A percentile compares a stretch with the other conserved stretches of the same genome.
Conservation (phyloP, 2,329 filamentous ascomycete genomes). For the Geosmithia flava region DNA sequence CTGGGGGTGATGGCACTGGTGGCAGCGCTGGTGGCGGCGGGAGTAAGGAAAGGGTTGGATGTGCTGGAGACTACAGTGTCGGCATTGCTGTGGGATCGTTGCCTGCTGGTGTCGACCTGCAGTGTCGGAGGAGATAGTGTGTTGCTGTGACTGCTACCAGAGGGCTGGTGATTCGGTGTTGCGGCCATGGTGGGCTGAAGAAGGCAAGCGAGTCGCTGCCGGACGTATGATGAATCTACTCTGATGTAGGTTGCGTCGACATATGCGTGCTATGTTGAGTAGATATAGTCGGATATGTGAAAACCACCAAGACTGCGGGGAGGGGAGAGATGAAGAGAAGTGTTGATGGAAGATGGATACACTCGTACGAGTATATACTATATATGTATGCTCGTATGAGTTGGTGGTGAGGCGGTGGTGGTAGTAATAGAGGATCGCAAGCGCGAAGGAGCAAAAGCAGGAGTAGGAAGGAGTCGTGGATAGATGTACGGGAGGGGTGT, state of each 20-base stretch:
- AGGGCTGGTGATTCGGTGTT: neutral
- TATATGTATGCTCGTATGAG: too few relatives aligned
- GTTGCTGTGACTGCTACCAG: neutral
- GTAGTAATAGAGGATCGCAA: too few relatives aligned
- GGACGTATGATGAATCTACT: neutral
- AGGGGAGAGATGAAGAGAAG: neutral
- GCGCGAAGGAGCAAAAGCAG: too few relatives aligned
- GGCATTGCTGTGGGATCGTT: slow-evolving; percentile 4
- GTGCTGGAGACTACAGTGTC: slow-evolving; percentile 5
- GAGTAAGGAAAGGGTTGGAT: slow-evolving; percentile 8
- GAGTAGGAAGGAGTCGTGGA: too few relatives aligned
- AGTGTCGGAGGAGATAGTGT: slow-evolving; percentile 1
- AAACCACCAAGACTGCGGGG: neutral
- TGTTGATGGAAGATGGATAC: neutral
- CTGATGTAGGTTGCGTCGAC: neutral
- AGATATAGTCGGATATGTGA: neutral
- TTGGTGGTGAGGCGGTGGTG: too few relatives aligned
- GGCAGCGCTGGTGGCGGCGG: slow-evolving; percentile 2
- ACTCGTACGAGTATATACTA: neutral
- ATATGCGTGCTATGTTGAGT: neutral
- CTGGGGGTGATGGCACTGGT: neutral
- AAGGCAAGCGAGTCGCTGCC: neutral
- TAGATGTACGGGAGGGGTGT: too few relatives aligned
- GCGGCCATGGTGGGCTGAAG: neutral
- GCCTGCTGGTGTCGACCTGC: slow-evolving; percentile 3